Base-by-base conservation (phyloP, 192 early-diverging fungal genomes). In the Cetraspora pellucida region DNA sequence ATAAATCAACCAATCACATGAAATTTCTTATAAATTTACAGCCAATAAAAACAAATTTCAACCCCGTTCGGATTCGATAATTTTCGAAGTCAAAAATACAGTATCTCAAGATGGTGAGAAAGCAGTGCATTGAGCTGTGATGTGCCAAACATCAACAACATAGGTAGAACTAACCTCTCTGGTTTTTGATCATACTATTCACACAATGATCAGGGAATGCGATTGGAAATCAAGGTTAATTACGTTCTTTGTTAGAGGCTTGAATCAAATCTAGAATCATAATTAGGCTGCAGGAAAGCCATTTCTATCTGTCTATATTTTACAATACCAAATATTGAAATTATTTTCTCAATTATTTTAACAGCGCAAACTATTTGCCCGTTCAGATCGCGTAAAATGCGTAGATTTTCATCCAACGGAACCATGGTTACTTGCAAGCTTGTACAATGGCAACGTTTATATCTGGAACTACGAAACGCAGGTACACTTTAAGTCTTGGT, bases 381-480 rank as follows among this genome's bases (percentile, higher is more conserved):
- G 89, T 78, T 95, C 92, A 10, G 97, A 97, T 82, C 92, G 98
- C 79, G 97, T 99, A 73, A 99, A 99, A 86, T 93, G 94, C 65
- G 87, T 99, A 65, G 98, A 99, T 86, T 93, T 97, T 84, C 98
- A 99, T 82, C 98, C 98, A 17, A 95, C 96, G 8, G 98, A 99
- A 83, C 96, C 98, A 47, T 99, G 98, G 98, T 87, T 99, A 60
- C 88, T 99, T 75, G 91, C 97, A 25, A 93, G 94, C 77, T 90
- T 98, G 66, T 99, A 99, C 84, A 95, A 94, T 82, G 98, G 98
- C 61, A 91, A 94, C 65, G 92, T 94, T 7, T 91, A 95, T 74
- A 96, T 99, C 52, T 98, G 97, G 97, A 98, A 99, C 87, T 94
- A 98, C 79, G 97, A 99, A 82, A 98, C 94, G 16, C 91, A 95